Base-by-base conservation (phyloP, 148 eudicot species). In the Oxyria digyna region DNA sequence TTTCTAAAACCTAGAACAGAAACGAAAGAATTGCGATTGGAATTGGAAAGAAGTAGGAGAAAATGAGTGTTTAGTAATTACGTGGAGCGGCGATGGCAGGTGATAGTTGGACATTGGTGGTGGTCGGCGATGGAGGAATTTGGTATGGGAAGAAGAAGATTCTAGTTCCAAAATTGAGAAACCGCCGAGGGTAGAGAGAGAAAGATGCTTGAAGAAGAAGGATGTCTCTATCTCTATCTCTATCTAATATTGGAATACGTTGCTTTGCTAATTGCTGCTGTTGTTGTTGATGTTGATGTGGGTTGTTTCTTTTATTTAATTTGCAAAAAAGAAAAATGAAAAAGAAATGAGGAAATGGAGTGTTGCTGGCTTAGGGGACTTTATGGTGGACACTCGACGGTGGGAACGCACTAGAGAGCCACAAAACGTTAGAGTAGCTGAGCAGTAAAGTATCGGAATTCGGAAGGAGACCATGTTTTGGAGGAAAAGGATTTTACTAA, bases 381-480 rank as follows among this genome's bases (percentile, higher is more conserved):
- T 59, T 12, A 12, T 11, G 18, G 50, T 69, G 67, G 71, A 59
- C 54, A 15, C 72, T 4, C 13, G 46, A 23, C 48, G 69, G n/a
- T 43, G 49, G 77, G 87, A 69, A 74, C 45, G 69, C 65, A 59
- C 65, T 29, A 59, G 8, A 1, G 8, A 15, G 4, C 65, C 65
- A 29, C 65, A 29, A 59, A 74, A 69, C 40, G 81, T 68, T 75
- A 54, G 81, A 84, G 83, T 87, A 69, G 85, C 42, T 72, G 68
- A 79, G 71, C 82, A 75, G 88, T 73, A 82, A 87, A 71, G 91
- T 73, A 87, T 87, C 88, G 38, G 62, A 32, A 1, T 11, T 21
- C 43, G 33, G 37, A 68, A n/a, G 50, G 37, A 46, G 48, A 20
- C 24, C 29, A 6, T 31, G 37, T 42, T 42, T 68, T 42, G 38